Evolutionary conservation across 192 early-diverging fungal species (phyloP).

Genomic region (Podila epigama): DNA sequence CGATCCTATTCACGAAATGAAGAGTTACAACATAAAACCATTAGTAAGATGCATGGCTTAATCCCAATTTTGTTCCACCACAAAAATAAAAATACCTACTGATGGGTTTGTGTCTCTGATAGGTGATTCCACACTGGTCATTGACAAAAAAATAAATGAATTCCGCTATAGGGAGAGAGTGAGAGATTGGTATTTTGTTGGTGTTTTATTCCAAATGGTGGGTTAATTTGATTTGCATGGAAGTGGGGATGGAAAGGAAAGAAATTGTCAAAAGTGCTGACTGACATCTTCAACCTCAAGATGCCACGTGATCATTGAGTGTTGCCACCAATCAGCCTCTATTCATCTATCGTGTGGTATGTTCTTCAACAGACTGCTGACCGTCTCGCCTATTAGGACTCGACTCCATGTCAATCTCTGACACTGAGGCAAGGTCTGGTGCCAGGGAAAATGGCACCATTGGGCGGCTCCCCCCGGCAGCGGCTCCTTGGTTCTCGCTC

Average conservation of each 20-base stretch:
- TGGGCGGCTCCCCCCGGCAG: background rate
- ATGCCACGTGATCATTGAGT: too few species aligned
- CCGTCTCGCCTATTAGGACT: background rate
- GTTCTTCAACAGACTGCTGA: background rate
- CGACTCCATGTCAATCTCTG: conserved; percentile 11
- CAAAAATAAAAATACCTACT: background rate
- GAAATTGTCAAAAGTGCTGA: too few species aligned
- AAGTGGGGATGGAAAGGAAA: too few species aligned
- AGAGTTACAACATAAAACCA: background rate
- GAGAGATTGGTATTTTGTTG: too few species aligned
- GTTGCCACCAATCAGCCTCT: background rate
- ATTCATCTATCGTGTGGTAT: background rate
- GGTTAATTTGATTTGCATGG: too few species aligned
- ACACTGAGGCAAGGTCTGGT: conserved; percentile 1
- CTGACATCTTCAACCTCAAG: too few species aligned
- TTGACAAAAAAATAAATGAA: background rate
- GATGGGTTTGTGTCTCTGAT: background rate
- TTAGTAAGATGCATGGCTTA: background rate
- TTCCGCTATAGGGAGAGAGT: too few species aligned
- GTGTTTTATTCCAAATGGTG: too few species aligned
- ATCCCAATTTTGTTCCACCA: background rate
- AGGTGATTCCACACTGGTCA: background rate
- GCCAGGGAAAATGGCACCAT: too few species aligned
- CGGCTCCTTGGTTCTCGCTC: background rate
- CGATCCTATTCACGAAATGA: background rate